phyloP scores from a whole-genome alignment of 1,139 yeast species.

The Scheffersomyces illinoinensis region DNA sequence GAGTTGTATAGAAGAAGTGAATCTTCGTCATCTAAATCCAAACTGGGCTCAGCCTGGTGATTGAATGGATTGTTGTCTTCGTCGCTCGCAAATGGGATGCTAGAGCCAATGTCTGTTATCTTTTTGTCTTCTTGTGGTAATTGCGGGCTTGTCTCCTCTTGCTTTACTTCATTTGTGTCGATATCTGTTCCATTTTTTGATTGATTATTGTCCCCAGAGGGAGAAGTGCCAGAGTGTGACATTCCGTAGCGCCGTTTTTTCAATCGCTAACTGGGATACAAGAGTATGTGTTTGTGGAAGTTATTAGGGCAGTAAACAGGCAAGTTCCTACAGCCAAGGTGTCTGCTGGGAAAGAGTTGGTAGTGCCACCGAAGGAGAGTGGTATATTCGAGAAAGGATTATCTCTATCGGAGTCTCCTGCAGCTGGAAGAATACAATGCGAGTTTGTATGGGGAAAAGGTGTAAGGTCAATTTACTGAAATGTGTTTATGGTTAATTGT shows the following conservation, averaged over 20 bases:
- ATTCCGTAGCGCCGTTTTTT: background rate
- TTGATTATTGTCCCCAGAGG: background rate
- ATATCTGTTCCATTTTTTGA: background rate
- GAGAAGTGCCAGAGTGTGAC: background rate
- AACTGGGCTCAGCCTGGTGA: conserved; percentile 32
- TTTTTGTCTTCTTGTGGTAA: background rate
- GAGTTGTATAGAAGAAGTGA: conserved; percentile 27
- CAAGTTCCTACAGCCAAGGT: background rate
- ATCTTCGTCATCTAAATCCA: conserved; percentile 21
- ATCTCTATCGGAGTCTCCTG: background rate
- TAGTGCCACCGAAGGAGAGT: background rate
- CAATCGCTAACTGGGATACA: background rate
- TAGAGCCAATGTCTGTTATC: background rate
- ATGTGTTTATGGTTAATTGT: too few relatives aligned
- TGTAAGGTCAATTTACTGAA: too few relatives aligned
- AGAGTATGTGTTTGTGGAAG: background rate
- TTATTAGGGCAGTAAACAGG: background rate
- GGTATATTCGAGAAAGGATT: background rate
- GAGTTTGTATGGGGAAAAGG: too few relatives aligned
- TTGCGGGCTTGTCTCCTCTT: background rate
- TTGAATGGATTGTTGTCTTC: conserved; percentile 58
- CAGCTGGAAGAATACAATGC: background rate
- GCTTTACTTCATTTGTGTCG: background rate
- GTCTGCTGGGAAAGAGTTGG: background rate
- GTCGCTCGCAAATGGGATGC: conserved; percentile 19